Percentiles rank a stretch among this genome's conserved stretches.
Evolutionary conservation across 2,329 filamentous ascomycete genomes (phyloP).

Genomic region (Neopestalotiopsis sp.): DNA sequence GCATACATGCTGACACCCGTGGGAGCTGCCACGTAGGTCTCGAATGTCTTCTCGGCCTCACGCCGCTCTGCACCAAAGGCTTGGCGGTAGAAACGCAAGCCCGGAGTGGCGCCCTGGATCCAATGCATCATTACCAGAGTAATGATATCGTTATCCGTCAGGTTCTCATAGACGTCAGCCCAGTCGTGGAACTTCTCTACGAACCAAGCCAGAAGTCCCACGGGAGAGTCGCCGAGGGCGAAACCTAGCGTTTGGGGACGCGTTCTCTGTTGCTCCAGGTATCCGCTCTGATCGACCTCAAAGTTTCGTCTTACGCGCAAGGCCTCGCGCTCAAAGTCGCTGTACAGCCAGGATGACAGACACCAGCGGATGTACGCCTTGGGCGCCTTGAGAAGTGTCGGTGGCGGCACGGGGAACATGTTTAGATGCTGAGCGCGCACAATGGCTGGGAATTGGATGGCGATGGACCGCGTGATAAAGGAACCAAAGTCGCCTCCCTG

Average conservation of each 20-base stretch:
- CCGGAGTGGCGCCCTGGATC: conserved; percentile 27
- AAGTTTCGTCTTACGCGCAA: not conserved
- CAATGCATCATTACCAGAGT: conserved; percentile 31
- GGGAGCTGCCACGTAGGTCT: not conserved
- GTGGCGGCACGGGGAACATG: conserved; percentile 20
- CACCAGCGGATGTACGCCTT: not conserved
- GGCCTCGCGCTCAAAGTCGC: not conserved
- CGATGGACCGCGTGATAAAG: conserved; percentile 25
- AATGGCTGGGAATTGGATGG: conserved; percentile 19
- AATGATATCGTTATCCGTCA: conserved; percentile 28
- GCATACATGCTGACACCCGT: not conserved
- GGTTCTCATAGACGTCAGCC: conserved; percentile 2
- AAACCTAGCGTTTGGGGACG: conserved; percentile 34
- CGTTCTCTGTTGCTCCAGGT: conserved; percentile 24
- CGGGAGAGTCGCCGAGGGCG: conserved; percentile 38
- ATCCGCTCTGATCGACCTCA: not conserved
- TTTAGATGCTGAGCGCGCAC: conserved; percentile 21
- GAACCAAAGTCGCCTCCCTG: conserved; percentile 39
- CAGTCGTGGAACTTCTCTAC: conserved; percentile 10
- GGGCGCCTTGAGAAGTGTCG: not conserved
- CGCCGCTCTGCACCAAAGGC: not conserved
- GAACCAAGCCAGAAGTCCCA: conserved; percentile 37
- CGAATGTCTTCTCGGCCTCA: not conserved
- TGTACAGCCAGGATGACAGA: not conserved
- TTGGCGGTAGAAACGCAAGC: conserved; percentile 24